phyloP scores from a whole-genome alignment of 2,329 filamentous ascomycete species.

The Monosporascus cannonballus region DNA sequence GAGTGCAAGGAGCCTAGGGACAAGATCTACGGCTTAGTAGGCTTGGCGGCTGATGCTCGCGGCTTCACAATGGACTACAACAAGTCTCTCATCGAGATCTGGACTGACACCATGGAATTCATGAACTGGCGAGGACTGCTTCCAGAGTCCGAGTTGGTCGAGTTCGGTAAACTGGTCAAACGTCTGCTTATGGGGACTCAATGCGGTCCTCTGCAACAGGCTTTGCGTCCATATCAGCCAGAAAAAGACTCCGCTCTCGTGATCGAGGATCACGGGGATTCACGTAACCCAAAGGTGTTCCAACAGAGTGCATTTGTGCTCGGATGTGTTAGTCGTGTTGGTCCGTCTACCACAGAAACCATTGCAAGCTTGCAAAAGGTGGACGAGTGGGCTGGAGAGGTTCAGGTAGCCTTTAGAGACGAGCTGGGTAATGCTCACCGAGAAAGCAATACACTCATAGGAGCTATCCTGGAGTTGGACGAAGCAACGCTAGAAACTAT shows the following conservation, averaged over 20 bases:
- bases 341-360: neutral
- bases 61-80: constrained; percentile 22
- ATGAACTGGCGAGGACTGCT: constrained; percentile 6
- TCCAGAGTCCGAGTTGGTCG: constrained; percentile 1
- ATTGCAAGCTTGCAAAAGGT: neutral
- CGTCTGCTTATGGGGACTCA: constrained; percentile 1
- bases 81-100: constrained; percentile 20
- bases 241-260: neutral
- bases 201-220: neutral
- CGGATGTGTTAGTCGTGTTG: constrained; percentile 3
- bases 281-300: neutral
- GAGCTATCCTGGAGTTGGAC: neutral
- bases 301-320: constrained; percentile 1
- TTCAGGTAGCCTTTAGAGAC: constrained; percentile 1
- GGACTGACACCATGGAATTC: constrained; percentile 22
- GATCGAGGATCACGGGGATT: neutral
- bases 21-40: constrained; percentile 25
- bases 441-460: constrained; percentile 1
- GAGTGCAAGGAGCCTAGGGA: constrained; percentile 22
- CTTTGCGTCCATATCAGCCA: neutral
- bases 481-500: neutral
- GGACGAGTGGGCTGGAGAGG: constrained; percentile 2
- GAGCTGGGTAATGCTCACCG: constrained; percentile 1
- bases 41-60: constrained; percentile 18
- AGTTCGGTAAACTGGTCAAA: constrained; percentile 4